Evolutionary conservation across 768 basidiomycete genomes (phyloP).

Genomic region (Amanita exitialis): DNA sequence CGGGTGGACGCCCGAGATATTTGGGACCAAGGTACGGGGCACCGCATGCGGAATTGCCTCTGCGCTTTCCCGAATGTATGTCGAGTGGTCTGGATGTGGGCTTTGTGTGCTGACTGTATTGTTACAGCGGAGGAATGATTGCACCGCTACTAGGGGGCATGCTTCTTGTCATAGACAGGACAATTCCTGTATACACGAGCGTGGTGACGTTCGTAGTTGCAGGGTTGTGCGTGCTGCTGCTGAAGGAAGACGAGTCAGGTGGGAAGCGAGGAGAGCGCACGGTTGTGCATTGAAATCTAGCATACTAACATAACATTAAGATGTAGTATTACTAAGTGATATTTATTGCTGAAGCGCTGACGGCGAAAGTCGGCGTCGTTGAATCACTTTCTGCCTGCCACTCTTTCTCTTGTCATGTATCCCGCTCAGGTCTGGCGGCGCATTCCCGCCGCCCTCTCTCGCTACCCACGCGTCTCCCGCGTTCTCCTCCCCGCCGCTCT

Average conservation of each 20-base stretch:
- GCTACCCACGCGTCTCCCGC: slow-evolving; percentile 10
- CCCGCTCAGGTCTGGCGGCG: slow-evolving; percentile 25
- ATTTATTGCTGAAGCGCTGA: no score
- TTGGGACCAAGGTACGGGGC: slow-evolving; percentile 77
- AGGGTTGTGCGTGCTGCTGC: slow-evolving; percentile 48
- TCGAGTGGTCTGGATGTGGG: slow-evolving; percentile 7
- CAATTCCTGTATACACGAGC: slow-evolving; percentile 72
- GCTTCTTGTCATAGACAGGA: slow-evolving; percentile 54
- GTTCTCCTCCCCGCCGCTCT: slow-evolving; percentile 8
- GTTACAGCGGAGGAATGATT: slow-evolving; percentile 74
- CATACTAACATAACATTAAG: no score
- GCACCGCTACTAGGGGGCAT: slow-evolving; percentile 73
- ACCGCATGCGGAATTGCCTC: slow-evolving; percentile 86
- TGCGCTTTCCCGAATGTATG: slow-evolving; percentile 75
- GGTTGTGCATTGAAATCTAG: slow-evolving; percentile 22
- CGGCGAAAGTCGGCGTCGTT: no score
- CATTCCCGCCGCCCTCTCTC: slow-evolving; percentile 15
- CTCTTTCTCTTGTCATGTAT: no score
- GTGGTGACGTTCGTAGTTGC: slow-evolving; percentile 55
- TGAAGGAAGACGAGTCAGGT: slow-evolving; percentile 34
- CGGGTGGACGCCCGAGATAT: slow-evolving; percentile 82
- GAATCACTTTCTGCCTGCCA: no score
- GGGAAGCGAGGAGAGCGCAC: slow-evolving; percentile 14
- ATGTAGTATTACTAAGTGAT: no score
- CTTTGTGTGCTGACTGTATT: slow-evolving; percentile 3